Evolutionary conservation across 164 flowering plant genomes (phyloP).

Genomic region (Berberis vulgaris): DNA sequence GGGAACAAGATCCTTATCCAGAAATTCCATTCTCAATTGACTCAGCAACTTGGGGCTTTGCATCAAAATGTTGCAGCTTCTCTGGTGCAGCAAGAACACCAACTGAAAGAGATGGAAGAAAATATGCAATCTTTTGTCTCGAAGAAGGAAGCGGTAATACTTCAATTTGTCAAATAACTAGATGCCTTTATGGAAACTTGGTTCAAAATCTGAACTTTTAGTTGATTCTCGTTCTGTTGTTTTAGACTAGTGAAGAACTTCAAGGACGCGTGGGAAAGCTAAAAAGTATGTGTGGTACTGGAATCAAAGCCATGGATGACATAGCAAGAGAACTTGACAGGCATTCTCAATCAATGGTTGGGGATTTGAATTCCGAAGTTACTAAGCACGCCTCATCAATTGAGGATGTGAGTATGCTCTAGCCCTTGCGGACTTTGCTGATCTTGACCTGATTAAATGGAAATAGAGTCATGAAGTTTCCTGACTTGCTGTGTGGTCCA

Average conservation of each 20-base stretch:
- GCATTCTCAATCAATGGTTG: constrained; percentile 64
- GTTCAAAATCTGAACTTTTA: not conserved
- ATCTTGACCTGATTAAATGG: not conserved
- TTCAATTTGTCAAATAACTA: not conserved
- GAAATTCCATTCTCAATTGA: constrained; percentile 67
- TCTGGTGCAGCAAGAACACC: constrained; percentile 77
- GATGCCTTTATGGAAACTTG: not conserved
- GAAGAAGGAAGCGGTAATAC: constrained; percentile 66
- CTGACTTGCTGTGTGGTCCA: not conserved
- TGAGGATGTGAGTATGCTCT: constrained; percentile 47
- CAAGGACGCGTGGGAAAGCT: constrained; percentile 51
- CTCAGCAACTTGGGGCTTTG: constrained; percentile 80
- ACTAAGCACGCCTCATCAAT: constrained; percentile 67
- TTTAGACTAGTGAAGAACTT: constrained; percentile 89
- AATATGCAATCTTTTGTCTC: constrained; percentile 89
- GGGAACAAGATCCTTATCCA: constrained; percentile 64
- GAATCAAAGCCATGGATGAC: constrained; percentile 70
- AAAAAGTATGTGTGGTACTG: constrained; percentile 63
- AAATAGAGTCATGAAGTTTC: not conserved
- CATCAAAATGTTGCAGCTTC: constrained; percentile 78
- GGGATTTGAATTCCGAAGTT: constrained; percentile 64
- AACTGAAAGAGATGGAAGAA: constrained; percentile 84
- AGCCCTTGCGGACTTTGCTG: not conserved
- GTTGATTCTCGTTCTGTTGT: constrained; percentile 1
- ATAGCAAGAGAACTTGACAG: constrained; percentile 73